Conservation (phyloP, 352 stramenopile species). For the Pythium apleroticum region DNA sequence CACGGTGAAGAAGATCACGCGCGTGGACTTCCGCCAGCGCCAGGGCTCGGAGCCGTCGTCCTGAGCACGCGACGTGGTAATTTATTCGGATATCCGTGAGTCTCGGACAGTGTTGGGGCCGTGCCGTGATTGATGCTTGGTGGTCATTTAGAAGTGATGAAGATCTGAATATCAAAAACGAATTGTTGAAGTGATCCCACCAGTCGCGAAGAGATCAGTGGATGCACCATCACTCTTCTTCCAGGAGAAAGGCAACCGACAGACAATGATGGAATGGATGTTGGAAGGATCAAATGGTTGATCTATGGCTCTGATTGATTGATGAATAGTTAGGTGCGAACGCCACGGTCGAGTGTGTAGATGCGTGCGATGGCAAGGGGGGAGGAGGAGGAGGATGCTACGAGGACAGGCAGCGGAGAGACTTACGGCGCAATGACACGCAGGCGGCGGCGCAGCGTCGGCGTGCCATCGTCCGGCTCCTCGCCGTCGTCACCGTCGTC, state of each 20-base stretch:
- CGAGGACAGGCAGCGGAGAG: not conserved
- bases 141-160: not conserved
- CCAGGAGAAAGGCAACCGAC: not conserved
- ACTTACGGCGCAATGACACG: slow-evolving; percentile 3
- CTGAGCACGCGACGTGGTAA: slow-evolving; percentile 9
- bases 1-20: slow-evolving; percentile 21
- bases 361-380: not conserved
- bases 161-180: not conserved
- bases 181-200: slow-evolving; percentile 7
- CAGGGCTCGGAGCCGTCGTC: slow-evolving; percentile 21
- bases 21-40: slow-evolving; percentile 27
- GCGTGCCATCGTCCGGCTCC: not conserved
- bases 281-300: not conserved
- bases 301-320: slow-evolving; percentile 1
- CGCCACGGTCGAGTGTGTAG: not conserved
- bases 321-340: not conserved
- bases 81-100: slow-evolving; percentile 20
- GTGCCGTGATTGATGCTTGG: not conserved
- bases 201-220: not conserved
- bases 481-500: slow-evolving; percentile 2
- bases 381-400: not conserved
- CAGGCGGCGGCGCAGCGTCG: not conserved
- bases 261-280: not conserved
- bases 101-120: no score
- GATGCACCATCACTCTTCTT: not conserved